A percentile compares a stretch with the other conserved stretches of the same genome.
Evolutionary conservation across 768 basidiomycete species (phyloP).

Genomic region (Phanerodontia chrysosporium): DNA sequence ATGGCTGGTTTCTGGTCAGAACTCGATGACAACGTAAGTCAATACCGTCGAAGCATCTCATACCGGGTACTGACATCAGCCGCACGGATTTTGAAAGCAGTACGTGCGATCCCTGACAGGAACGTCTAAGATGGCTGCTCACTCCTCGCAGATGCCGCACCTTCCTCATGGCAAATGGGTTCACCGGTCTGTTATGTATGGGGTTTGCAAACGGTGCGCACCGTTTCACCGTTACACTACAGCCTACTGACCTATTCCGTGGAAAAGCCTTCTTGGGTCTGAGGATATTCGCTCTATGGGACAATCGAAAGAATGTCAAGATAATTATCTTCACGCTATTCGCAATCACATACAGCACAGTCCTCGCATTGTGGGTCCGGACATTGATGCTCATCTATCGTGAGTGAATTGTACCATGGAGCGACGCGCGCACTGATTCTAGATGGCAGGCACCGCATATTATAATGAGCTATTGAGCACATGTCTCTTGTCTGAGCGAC

Average conservation of each 20-base stretch:
- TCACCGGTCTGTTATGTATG: no score
- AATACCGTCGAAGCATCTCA: no score
- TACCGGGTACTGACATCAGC: no score
- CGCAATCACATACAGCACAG: neutral
- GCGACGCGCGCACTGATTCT: neutral
- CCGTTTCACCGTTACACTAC: neutral
- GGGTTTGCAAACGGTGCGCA: neutral
- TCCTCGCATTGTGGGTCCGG: neutral
- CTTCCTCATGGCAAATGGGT: no score
- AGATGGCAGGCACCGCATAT: neutral
- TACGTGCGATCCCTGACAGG: no score
- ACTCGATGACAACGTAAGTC: no score
- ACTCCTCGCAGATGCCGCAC: no score
- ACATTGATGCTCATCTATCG: neutral
- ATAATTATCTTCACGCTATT: neutral
- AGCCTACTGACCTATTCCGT: neutral
- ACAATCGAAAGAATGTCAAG: neutral
- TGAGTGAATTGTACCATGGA: neutral
- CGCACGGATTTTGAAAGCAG: no score
- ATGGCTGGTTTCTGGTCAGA: no score
- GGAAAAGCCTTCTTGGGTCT: neutral
- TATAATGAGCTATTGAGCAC: neutral
- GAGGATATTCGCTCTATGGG: conserved; percentile 1
- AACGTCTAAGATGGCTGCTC: no score
- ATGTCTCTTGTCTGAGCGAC: conserved; percentile 1